Base-by-base conservation (phyloP, 2,329 filamentous ascomycete species). In the Metarhizium album region DNA sequence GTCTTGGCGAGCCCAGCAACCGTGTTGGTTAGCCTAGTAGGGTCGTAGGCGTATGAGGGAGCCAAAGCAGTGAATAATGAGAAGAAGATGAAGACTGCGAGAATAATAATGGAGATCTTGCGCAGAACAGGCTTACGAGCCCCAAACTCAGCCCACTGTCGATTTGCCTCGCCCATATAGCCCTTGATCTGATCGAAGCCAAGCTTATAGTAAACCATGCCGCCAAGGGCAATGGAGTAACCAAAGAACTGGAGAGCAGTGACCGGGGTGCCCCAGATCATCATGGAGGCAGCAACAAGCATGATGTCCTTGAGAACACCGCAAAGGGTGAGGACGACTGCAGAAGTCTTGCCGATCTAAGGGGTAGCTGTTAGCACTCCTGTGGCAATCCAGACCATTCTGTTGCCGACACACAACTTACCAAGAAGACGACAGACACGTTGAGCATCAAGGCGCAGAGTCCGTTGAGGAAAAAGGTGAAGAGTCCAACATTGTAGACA, bases 221-320 rank as follows among this genome's bases (percentile, higher is more conserved):
- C 87, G 55, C 73, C 76, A 29, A 91, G 80, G 47, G 87, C 86
- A 64, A 91, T 87, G 67, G 76, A 78, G 77, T 91, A 93, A 59
- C 87, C 87, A 65, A 91, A 90, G 67, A 86, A 84, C 73, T 93
- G 87, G 51, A 91, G 79, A 50, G 72, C 72, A 16, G 84, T 81
- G 56, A 91, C 83, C 48, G 83, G 80, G 55, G 87, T 87, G 59
- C 80, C 79, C 84, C 87, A 91, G 67, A 91, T 87, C 57, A 87
- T 68, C 81, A 90, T 89, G 54, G 86, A 90, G 45, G 85, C 84
- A 49, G 75, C 73, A 53, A 93, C 87, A 47, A 93, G 83, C 61
- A 93, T 78, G 53, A 93, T 87, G 68, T 93, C 87, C 78, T 91
- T 93, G 56, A 93, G 81, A 38, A 93, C 87, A 73, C 87, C 87